Percentiles rank a stretch among this genome's conserved stretches.
Conservation (phyloP, 257 asterid species). For the Rubia yunnanensis region DNA sequence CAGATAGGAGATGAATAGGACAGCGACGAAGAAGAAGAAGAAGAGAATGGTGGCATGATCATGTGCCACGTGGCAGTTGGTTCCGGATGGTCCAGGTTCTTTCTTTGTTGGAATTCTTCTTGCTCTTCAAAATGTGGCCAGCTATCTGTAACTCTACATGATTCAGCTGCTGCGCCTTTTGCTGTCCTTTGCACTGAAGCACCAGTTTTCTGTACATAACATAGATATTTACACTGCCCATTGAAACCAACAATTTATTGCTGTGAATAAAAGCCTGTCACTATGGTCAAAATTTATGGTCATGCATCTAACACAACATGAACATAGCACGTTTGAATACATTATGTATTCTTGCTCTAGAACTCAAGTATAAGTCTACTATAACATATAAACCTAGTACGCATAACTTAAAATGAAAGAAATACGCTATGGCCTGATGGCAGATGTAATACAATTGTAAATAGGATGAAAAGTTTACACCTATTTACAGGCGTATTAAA, state of each 20-base stretch:
- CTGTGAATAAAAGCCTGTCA: not conserved
- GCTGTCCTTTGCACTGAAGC: constrained; percentile 30
- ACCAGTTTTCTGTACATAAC: constrained; percentile 37
- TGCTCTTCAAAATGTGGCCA: constrained; percentile 58
- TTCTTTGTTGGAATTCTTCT: constrained; percentile 29
- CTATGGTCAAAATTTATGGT: not conserved
- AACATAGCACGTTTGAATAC: not conserved
- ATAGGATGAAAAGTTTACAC: too few relatives aligned
- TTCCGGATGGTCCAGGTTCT: constrained; percentile 23
- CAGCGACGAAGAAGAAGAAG: constrained; percentile 27
- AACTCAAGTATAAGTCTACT: too few relatives aligned
- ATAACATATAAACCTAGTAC: too few relatives aligned
- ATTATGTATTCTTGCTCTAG: too few relatives aligned
- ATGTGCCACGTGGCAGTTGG: constrained; percentile 79
- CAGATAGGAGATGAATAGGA: constrained; percentile 25
- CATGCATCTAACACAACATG: too few relatives aligned
- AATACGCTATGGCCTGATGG: too few relatives aligned
- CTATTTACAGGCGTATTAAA: too few relatives aligned
- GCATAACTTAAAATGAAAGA: too few relatives aligned
- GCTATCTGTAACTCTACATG: constrained; percentile 49
- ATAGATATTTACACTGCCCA: not conserved
- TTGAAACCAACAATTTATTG: not conserved
- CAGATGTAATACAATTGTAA: too few relatives aligned
- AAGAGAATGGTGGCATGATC: constrained; percentile 48
- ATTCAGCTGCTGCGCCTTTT: constrained; percentile 37